These are phyloP conservation scores for Nigrograna mackinnonii DNA, from an alignment of 2,329 filamentous ascomycete genomes.

Conservation along the genomic window DNA sequence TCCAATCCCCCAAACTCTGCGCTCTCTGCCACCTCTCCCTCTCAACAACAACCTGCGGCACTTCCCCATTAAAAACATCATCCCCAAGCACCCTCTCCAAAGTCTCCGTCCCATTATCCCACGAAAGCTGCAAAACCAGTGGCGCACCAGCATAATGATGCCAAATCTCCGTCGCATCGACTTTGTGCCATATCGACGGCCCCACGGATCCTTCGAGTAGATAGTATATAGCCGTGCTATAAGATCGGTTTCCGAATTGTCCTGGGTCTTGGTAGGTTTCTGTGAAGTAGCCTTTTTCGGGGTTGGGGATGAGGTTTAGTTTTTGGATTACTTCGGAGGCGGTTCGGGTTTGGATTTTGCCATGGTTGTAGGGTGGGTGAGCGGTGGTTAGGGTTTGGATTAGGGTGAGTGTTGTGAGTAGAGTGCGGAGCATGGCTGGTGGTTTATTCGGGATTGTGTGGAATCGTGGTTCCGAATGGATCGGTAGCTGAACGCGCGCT, in stretches of 20 bases:
- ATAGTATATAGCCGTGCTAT: slow-evolving; percentile 58
- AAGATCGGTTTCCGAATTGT: slow-evolving; percentile 38
- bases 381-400: too few relatives aligned
- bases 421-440: too few relatives aligned
- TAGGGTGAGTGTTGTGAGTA: too few relatives aligned
- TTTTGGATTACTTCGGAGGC: slow-evolving; percentile 49
- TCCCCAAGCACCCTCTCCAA: slow-evolving; percentile 42
- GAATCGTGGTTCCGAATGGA: too few relatives aligned
- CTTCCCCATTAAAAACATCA: slow-evolving; percentile 46
- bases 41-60: slow-evolving; percentile 49
- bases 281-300: slow-evolving; percentile 54
- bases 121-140: slow-evolving; percentile 49
- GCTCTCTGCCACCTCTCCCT: slow-evolving; percentile 53
- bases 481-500: too few relatives aligned
- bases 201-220: slow-evolving; percentile 48
- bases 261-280: slow-evolving; percentile 51
- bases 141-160: slow-evolving; percentile 59
- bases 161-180: slow-evolving; percentile 55
- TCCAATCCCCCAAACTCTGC: slow-evolving; percentile 51
- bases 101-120: slow-evolving; percentile 44
- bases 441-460: too few relatives aligned
- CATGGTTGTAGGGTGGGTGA: too few relatives aligned
- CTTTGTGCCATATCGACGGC: slow-evolving; percentile 55
- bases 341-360: slow-evolving; percentile 1
- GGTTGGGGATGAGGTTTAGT: slow-evolving; percentile 49